Percentiles rank a stretch among this genome's conserved stretches.
phyloP scores from a whole-genome alignment of 176 grass and related monocot genomes.

The Lolium rigidum region DNA sequence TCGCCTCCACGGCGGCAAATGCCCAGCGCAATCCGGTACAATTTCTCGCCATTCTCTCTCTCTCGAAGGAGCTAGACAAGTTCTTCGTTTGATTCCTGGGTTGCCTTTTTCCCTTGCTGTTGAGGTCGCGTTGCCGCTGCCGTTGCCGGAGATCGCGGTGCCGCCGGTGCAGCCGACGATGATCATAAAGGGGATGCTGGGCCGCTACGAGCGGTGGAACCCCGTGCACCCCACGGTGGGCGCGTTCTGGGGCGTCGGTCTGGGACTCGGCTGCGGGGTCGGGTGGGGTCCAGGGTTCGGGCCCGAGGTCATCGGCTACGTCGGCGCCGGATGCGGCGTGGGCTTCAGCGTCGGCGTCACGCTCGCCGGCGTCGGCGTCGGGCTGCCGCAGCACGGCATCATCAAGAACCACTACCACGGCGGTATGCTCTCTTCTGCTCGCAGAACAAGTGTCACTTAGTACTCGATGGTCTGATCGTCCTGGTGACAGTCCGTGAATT shows the following conservation, averaged over 20 bases:
- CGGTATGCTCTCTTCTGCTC: constrained; percentile 34
- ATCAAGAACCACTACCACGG: constrained; percentile 49
- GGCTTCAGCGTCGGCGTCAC: constrained; percentile 93
- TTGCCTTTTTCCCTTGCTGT: not conserved
- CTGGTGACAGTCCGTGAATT: no score
- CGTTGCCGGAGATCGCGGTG: constrained; percentile 11
- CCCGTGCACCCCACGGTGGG: constrained; percentile 89
- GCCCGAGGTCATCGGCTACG: constrained; percentile 89
- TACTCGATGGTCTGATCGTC: no score
- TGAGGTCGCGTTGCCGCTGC: constrained; percentile 3
- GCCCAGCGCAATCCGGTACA: constrained; percentile 34
- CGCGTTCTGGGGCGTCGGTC: constrained; percentile 87
- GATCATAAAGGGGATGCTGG: constrained; percentile 86
- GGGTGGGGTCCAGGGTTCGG: constrained; percentile 96
- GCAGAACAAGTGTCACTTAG: not conserved
- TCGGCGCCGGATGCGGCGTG: constrained; percentile 83
- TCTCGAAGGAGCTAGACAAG: not conserved
- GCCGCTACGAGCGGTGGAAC: constrained; percentile 89
- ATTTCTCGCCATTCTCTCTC: not conserved
- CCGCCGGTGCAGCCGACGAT: constrained; percentile 56
- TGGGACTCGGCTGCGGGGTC: constrained; percentile 89
- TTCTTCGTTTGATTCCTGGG: constrained; percentile 8
- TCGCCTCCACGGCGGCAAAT: constrained; percentile 36
- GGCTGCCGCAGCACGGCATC: constrained; percentile 73
- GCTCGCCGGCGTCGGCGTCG: constrained; percentile 75